These are phyloP conservation scores for Penicillium waksmanii DNA, from an alignment of 495 filamentous ascomycete species.

Conservation along the genomic window DNA sequence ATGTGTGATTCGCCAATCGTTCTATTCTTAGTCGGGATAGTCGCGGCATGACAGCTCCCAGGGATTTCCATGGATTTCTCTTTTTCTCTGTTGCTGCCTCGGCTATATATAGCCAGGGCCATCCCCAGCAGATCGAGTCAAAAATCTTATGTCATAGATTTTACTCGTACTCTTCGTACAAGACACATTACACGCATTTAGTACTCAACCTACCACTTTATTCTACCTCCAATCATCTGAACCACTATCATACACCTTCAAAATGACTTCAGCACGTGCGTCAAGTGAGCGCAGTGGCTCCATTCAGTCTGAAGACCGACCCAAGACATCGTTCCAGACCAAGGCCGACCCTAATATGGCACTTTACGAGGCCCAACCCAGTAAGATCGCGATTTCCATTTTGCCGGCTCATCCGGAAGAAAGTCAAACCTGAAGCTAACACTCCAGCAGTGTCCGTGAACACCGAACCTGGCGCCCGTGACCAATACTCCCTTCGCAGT, in stretches of 20 bases:
- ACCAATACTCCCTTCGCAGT: slow-evolving; percentile 63
- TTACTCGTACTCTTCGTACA: background rate
- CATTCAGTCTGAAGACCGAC: slow-evolving; percentile 30
- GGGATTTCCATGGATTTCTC: slow-evolving; percentile 7
- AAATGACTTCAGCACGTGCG: slow-evolving; percentile 31
- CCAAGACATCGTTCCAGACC: slow-evolving; percentile 65
- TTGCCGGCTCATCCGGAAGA: background rate
- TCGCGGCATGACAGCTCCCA: slow-evolving; percentile 6
- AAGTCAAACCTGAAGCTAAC: slow-evolving; percentile 6
- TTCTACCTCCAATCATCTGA: background rate
- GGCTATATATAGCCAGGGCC: background rate
- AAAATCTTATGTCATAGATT: background rate
- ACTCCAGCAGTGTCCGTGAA: slow-evolving; percentile 22
- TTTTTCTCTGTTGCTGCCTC: background rate
- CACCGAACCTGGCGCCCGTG: slow-evolving; percentile 25
- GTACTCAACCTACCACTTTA: background rate
- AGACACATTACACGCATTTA: background rate
- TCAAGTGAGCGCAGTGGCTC: slow-evolving; percentile 37
- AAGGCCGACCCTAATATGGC: slow-evolving; percentile 89
- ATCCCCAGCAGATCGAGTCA: background rate
- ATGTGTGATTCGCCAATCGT: slow-evolving; percentile 3
- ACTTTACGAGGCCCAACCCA: slow-evolving; percentile 80
- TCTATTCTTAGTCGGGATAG: slow-evolving; percentile 29
- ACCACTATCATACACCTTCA: background rate
- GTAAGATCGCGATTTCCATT: slow-evolving; percentile 55